phyloP scores from a whole-genome alignment of 192 early-diverging fungal genomes.

The Coemansia sp. region DNA sequence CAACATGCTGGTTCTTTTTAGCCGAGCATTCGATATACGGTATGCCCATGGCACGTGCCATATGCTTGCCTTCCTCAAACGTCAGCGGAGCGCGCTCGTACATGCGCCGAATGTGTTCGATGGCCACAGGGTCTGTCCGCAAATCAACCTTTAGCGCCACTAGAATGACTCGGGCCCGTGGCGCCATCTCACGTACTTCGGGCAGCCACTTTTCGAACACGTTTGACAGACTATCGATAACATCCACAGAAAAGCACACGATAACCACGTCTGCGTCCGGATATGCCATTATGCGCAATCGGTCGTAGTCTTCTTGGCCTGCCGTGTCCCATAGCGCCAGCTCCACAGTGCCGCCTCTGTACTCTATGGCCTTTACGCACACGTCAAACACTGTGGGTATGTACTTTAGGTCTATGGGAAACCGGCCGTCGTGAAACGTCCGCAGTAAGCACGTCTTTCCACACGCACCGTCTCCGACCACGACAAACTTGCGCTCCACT shows the following conservation, averaged over 20 bases:
- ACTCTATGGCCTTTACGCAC: slow-evolving; percentile 83
- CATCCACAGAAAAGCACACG: slow-evolving; percentile 88
- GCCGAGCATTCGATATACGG: slow-evolving; percentile 85
- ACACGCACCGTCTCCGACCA: slow-evolving; percentile 90
- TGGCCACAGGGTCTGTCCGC: slow-evolving; percentile 26
- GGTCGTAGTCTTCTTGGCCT: slow-evolving; percentile 96
- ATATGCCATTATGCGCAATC: slow-evolving; percentile 87
- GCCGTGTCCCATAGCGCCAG: slow-evolving; percentile 97
- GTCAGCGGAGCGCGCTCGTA: slow-evolving; percentile 12
- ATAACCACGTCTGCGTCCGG: slow-evolving; percentile 92
- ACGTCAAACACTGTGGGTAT: slow-evolving; percentile 95
- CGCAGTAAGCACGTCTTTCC: slow-evolving; percentile 90
- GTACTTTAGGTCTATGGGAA: slow-evolving; percentile 81
- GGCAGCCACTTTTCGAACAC: slow-evolving; percentile 56
- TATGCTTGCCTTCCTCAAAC: slow-evolving; percentile 58
- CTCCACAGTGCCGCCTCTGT: slow-evolving; percentile 74
- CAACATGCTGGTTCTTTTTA: slow-evolving; percentile 30
- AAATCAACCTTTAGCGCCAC: slow-evolving; percentile 54
- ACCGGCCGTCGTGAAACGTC: slow-evolving; percentile 72
- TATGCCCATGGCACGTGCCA: slow-evolving; percentile 65
- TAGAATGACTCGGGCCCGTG: slow-evolving; percentile 25
- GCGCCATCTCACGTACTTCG: slow-evolving; percentile 24
- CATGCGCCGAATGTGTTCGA: slow-evolving; percentile 57
- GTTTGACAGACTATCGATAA: slow-evolving; percentile 79
- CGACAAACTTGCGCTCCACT: slow-evolving; percentile 72